phyloP scores from a whole-genome alignment of 1,284 basidiomycete species.

The Tetrapyrgos nigripes region DNA sequence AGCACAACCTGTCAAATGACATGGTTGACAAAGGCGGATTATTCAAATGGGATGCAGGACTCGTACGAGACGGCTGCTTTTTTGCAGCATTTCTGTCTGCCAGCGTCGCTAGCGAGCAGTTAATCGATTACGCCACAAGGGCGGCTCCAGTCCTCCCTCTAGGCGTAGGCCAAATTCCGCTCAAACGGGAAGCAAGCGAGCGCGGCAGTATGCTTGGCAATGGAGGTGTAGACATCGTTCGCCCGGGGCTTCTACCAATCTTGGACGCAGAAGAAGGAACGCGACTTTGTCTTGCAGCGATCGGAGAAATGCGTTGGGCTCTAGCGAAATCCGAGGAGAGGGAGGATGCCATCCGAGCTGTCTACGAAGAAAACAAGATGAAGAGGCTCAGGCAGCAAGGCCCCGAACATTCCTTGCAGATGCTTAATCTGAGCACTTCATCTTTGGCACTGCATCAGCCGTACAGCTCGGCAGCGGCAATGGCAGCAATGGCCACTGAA shows the following conservation, averaged over 20 bases:
- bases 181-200: slow-evolving; percentile 43
- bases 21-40: slow-evolving; percentile 48
- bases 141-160: slow-evolving; percentile 35
- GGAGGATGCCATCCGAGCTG: slow-evolving; percentile 62
- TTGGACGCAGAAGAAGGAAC: slow-evolving; percentile 72
- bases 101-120: slow-evolving; percentile 48
- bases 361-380: slow-evolving; percentile 60
- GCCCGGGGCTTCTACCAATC: slow-evolving; percentile 17
- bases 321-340: slow-evolving; percentile 78
- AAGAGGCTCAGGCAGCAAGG: slow-evolving; percentile 20
- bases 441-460: not conserved
- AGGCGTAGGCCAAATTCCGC: slow-evolving; percentile 46
- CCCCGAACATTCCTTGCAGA: slow-evolving; percentile 9
- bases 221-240: slow-evolving; percentile 12
- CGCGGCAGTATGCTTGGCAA: slow-evolving; percentile 36
- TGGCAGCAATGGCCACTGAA: not conserved
- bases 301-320: slow-evolving; percentile 82
- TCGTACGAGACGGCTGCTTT: slow-evolving; percentile 82
- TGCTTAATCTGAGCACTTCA: slow-evolving; percentile 16
- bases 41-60: slow-evolving; percentile 83
- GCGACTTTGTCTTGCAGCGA: slow-evolving; percentile 70
- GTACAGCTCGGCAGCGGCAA: not conserved
- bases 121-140: slow-evolving; percentile 16
- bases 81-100: slow-evolving; percentile 80
- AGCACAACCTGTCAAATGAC: slow-evolving; percentile 54